Evolutionary conservation across 139 green algal genomes (phyloP), one percentile per base, ranked within the genome.

Genomic region (Microglena sp.): DNA sequence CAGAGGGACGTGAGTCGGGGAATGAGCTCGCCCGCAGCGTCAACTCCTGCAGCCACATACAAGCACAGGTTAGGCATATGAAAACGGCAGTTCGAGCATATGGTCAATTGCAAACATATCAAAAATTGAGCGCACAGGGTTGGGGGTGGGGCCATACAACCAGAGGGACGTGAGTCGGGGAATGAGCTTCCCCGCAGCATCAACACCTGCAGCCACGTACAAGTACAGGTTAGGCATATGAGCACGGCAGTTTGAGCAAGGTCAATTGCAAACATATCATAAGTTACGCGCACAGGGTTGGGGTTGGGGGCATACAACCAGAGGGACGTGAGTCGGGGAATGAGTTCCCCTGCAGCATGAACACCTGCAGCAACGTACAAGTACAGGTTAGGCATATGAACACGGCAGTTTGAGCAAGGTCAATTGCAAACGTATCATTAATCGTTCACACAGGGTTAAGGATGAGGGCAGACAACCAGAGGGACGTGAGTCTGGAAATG

Each of bases 1-100:
- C 71, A 71, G 33, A 79, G 66, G 30, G 76, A 59, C 2, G 57
- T 33, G 21, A 78, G 73, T 24, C 30, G 32, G 3, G 72, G 69
- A 28, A 79, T 26, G 21, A 83, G 57, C 26, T 67, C 40, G 7
- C 69, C 63, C 29, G 68, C 58, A 0, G 72, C 46, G 26, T 67
- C 36, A 22, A 73, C 67, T 18, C 72, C 72, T 72, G 61, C 28
- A 8, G 3, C 35, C 15, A 33, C 30, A 6, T 18, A 21, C 5
- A 24, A 22, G 56, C 56, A 45, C 5, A 32, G 8, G 15, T 6
- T 29, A 44, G 40, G 40, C 40, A 15, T 18, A 50, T 50, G 40
- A 18, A 50, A 50, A 50, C 40, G n/a, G n/a, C n/a, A n/a, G n/a
- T n/a, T n/a, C n/a, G n/a, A n/a, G n/a, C n/a, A n/a, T n/a, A n/a